Evolutionary conservation across 169 alveolate species (phyloP), one percentile per base, ranked within the genome.

Genomic region (Plasmodium chabaudi): DNA sequence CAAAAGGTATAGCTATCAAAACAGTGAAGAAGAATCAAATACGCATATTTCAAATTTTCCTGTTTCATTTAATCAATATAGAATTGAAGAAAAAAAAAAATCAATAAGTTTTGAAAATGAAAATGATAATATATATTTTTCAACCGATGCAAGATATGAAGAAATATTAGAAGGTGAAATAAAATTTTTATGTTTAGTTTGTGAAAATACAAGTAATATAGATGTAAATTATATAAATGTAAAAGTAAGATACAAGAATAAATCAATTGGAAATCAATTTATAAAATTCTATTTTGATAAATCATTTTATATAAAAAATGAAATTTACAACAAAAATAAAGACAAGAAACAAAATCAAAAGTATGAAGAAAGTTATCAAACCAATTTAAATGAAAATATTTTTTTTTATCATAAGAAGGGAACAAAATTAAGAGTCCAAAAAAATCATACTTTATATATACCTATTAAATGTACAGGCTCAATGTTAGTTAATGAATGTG

Each of bases 121-220:
- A 13, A 53, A 82, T 55, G 84, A 56, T 10, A 57, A 82, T 17
- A 4, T 4, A 12, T 86, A 86, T 15, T 86, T 86, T 64, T 68
- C 86, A 9, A 53, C 42, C 12, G 91, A 86, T 64, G 75, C 87
- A 46, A n/a, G 91, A 9, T 61, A 34, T 73, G n/a, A 73, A 21
- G 91, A 86, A 39, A 34, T 86, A 21, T 53, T 86, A 44, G 91
- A 86, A 70, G 91, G 91, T 19, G 91, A 86, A 86, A 70, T 73
- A n/a, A 63, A 51, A 49, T 86, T 86, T 23, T 49, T 86, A 65
- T 86, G 91, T 51, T 55, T 86, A 51, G 39, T 68, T 4, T 15
- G 63, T 1, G 91, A 86, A 59, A 86, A 86, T 42, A 70, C 23
- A 53, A 71, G 77, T 27, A 69, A 86, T n/a, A 64, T 59, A 19